Base-by-base conservation (phyloP, 202 grass and related monocot genomes). In the Schoenoplectus tabernaemontani region DNA sequence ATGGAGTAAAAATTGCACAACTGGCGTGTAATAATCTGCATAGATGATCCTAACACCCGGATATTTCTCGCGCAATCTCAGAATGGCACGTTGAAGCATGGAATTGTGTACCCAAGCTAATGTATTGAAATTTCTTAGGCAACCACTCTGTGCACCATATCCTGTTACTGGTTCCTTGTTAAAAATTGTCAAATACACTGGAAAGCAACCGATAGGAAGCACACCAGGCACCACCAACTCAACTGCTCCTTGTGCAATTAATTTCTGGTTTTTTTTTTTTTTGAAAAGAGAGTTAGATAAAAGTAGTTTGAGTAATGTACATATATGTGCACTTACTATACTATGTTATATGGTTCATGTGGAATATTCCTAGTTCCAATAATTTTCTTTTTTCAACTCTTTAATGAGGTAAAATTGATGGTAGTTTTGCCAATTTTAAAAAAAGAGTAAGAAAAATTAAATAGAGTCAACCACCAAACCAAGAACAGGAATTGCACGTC, bases 201-300 rank as follows among this genome's bases (percentile, higher is more conserved):
- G 95, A 72, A 94, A 92, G 82, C 95, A 98, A 4, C 95, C 91
- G 76, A 94, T 92, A 10, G 95, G 95, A 5, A 98, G 86, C 51
- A 98, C 89, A 2, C 95, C 95, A 0, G 95, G 91, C 30, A 98
- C 89, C 7, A 92, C 86, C 19, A 98, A 17, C 81, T 98, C 89
- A 1, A 63, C 57, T 0, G 95, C 95, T 0, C 95, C 95, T 61
- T 90, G 28, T 15, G 81, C 87, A 2, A 98, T 76, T 43, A 98
- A 56, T 79, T 92, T 92, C 95, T 90, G 70, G 32, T 60, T 32
- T 44, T 39, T 56, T 56, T 56, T 6, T 67, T 23, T 43, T 12
- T 1, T 23, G 1, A 16, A 63, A 53, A 51, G 7, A 43, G 9
- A 80, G 30, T 78, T 78, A 60, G 16, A 22, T 59, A n/a, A 11